phyloP scores from a whole-genome alignment of 805 yeast species.

The Starmera amethionina region DNA sequence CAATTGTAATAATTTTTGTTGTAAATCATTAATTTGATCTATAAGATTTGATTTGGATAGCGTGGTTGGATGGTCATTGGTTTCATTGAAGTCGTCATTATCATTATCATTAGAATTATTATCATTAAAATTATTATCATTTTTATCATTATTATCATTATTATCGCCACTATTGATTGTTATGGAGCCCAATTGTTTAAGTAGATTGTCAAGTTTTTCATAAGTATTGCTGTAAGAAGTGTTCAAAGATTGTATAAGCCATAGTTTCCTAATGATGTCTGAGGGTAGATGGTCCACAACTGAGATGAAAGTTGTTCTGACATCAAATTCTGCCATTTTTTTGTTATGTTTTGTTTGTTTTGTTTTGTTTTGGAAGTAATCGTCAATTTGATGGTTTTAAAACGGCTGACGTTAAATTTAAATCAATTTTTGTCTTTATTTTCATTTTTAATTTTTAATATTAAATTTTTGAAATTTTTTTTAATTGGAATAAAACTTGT shows the following conservation, averaged over 20 bases:
- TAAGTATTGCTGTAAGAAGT: constrained; percentile 9
- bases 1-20: constrained; percentile 13
- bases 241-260: constrained; percentile 30
- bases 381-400: no score
- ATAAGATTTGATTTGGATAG: no score
- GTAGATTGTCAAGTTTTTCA: constrained; percentile 6
- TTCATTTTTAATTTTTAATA: background rate
- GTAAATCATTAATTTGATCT: constrained; percentile 1
- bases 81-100: constrained; percentile 4
- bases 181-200: constrained; percentile 4
- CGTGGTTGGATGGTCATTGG: background rate
- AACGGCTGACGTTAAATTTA: no score
- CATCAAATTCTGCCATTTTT: constrained; percentile 19
- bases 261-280: constrained; percentile 30
- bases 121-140: constrained; percentile 2
- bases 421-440: background rate
- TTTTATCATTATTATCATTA: background rate
- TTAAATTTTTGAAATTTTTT: no score
- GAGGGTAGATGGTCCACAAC: constrained; percentile 33
- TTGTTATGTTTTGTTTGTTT: background rate
- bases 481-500: no score
- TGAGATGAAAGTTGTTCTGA: constrained; percentile 27
- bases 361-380: background rate
- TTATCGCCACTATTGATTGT: constrained; percentile 1
- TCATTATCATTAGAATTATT: constrained; percentile 5